Evolutionary conservation across 2,329 filamentous ascomycete species (phyloP).

Genomic region (Fusarium sublunatum): DNA sequence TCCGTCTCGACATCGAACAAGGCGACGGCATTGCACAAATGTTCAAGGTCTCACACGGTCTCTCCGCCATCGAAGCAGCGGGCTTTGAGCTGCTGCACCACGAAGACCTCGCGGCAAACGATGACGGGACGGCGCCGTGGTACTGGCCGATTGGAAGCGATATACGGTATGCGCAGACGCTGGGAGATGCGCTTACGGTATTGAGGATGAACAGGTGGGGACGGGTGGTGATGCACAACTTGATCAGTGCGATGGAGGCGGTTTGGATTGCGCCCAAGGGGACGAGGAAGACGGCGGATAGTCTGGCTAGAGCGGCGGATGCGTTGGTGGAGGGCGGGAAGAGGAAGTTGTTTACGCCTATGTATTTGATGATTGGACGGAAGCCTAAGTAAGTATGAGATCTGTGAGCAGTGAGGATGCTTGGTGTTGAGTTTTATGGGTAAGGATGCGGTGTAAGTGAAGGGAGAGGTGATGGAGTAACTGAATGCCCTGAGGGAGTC

Average conservation of each 20-base stretch:
- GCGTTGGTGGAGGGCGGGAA: slow-evolving; percentile 83
- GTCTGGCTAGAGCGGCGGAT: slow-evolving; percentile 79
- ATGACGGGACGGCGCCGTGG: slow-evolving; percentile 74
- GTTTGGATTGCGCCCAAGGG: slow-evolving; percentile 78
- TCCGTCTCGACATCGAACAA: slow-evolving; percentile 93
- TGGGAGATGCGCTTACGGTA: slow-evolving; percentile 80
- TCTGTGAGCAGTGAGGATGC: neutral
- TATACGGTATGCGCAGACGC: slow-evolving; percentile 78
- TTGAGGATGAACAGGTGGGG: slow-evolving; percentile 86
- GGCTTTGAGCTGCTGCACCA: slow-evolving; percentile 78
- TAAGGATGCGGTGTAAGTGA: too few species aligned
- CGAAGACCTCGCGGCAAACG: slow-evolving; percentile 66
- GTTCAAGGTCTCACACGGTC: slow-evolving; percentile 84
- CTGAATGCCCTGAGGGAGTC: too few species aligned
- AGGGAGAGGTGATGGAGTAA: too few species aligned
- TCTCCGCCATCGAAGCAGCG: slow-evolving; percentile 83
- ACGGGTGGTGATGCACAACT: slow-evolving; percentile 74
- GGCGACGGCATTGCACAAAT: slow-evolving; percentile 98
- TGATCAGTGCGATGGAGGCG: slow-evolving; percentile 78
- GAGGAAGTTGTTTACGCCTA: slow-evolving; percentile 90
- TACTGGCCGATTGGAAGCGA: slow-evolving; percentile 86
- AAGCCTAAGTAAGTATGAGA: neutral
- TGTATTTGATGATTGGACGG: slow-evolving; percentile 72
- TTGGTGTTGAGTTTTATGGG: neutral
- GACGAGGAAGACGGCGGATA: slow-evolving; percentile 89